Evolutionary conservation across 2,329 filamentous ascomycete species (phyloP), one percentile per base, ranked within the genome.

Genomic region (Fusarium incarnatum): DNA sequence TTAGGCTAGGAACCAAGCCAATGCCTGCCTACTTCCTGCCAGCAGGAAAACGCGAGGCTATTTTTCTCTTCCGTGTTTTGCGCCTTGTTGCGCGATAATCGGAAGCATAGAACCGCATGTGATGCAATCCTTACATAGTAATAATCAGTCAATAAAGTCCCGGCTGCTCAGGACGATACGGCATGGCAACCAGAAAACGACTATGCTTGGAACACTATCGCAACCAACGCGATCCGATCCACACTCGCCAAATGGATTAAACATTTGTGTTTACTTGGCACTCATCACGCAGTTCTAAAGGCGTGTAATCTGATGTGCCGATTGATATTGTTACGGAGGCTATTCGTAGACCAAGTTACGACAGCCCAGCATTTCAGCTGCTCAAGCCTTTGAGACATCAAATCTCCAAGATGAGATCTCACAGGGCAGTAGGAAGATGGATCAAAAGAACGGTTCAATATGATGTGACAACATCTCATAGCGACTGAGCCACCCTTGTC

Each of bases 391-490:
- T 47, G 56, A 66, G 64, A 63, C 50, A 62, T 56, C 34, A 28
- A 45, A 52, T 50, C 34, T 52, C 27, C 50, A 41, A 34, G 28
- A 63, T 13, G 25, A 25, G 25, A 37, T 44, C 59, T 57, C 32
- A 54, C 59, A 50, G 23, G 48, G 42, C 41, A 54, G 41, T 44
- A 48, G 42, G 44, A 45, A 42, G 41, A 57, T 52, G 25, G 47
- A 62, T 41, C 30, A 53, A 47, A n/a, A 60, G 20, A 18, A 25
- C 27, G 32, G n/a, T 46, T 25, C 45, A 30, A 23, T 49, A 56
- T 48, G 40, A 34, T 47, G 40, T 68, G 71, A 68, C 62, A 50
- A 70, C n/a, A 66, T 67, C 44, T 53, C 42, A 66, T 53, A 32
- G 50, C 40, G 50, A 44, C 23, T 59, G 46, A 53, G 28, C 45